A percentile compares a stretch with the other conserved stretches of the same genome.
phyloP scores from a whole-genome alignment of 768 basidiomycete genomes.

The Pisolithus microcarpus region DNA sequence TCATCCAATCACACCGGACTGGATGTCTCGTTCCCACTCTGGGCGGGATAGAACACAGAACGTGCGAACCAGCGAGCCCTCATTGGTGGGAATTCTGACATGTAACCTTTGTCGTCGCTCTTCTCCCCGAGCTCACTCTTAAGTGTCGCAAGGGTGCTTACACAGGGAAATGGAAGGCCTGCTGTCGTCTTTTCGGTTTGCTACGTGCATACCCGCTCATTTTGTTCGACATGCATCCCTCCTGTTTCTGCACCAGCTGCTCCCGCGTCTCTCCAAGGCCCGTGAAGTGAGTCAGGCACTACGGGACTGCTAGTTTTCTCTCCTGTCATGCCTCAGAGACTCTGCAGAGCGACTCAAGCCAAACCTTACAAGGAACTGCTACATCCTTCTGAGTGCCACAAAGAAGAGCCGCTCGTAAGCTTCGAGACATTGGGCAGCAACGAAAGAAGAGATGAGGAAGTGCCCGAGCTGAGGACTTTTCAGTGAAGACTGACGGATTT shows the following conservation, averaged over 20 bases:
- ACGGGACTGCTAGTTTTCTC: slow-evolving; percentile 49
- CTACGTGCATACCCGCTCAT: slow-evolving; percentile 40
- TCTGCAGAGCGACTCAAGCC: slow-evolving; percentile 52
- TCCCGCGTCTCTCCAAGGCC: slow-evolving; percentile 57
- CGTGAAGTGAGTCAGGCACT: slow-evolving; percentile 56
- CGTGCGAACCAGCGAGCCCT: slow-evolving; percentile 47
- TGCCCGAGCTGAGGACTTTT: slow-evolving; percentile 50
- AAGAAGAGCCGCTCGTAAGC: slow-evolving; percentile 36
- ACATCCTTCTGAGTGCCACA: slow-evolving; percentile 41
- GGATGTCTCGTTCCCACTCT: slow-evolving; percentile 48
- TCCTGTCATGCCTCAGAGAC: slow-evolving; percentile 50
- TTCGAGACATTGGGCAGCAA: slow-evolving; percentile 38
- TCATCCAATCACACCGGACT: slow-evolving; percentile 34
- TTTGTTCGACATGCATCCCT: background rate
- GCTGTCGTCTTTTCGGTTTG: slow-evolving; percentile 53
- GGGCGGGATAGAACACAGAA: slow-evolving; percentile 49
- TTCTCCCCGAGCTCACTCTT: slow-evolving; percentile 62
- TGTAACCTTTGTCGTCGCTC: slow-evolving; percentile 12
- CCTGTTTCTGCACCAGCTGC: slow-evolving; percentile 52
- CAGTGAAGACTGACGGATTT: slow-evolving; percentile 56
- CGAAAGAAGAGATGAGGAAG: slow-evolving; percentile 11
- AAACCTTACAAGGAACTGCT: slow-evolving; percentile 50
- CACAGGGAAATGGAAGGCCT: slow-evolving; percentile 62
- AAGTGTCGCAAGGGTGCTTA: slow-evolving; percentile 52
- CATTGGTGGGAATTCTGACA: background rate